phyloP scores from a whole-genome alignment of 2,329 filamentous ascomycete genomes.

The Scopulariopsis brevicaulis region DNA sequence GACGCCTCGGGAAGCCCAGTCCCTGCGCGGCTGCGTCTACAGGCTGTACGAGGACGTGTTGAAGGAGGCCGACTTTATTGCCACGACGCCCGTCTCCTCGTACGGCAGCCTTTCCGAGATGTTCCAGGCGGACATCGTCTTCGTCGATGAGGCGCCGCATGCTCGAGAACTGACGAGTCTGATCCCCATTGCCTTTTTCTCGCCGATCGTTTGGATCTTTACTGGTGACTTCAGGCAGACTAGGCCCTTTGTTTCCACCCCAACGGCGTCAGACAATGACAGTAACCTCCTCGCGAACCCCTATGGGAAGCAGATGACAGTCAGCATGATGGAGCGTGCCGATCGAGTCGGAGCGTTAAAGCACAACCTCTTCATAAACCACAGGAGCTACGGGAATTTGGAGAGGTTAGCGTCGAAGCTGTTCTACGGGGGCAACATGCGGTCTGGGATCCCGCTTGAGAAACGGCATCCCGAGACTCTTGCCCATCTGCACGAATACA shows the following conservation, averaged over 20 bases:
- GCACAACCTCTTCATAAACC: conserved; percentile 22
- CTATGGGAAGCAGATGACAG: conserved; percentile 17
- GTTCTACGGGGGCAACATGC: conserved; percentile 28
- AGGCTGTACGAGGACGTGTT: conserved; percentile 26
- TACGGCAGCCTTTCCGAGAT: conserved; percentile 27
- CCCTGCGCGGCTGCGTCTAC: conserved; percentile 18
- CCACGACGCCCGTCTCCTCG: conserved; percentile 32
- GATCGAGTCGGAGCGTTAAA: conserved; percentile 18
- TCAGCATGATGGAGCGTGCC: conserved; percentile 27
- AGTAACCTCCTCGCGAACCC: conserved; percentile 16
- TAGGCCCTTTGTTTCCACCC: conserved; percentile 25
- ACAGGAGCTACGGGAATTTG: conserved; percentile 23
- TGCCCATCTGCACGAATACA: conserved; percentile 12
- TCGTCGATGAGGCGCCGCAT: conserved; percentile 61
- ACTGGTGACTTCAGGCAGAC: conserved; percentile 33
- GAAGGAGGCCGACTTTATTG: conserved; percentile 27
- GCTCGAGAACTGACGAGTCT: conserved; percentile 31
- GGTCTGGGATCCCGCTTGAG: conserved; percentile 14
- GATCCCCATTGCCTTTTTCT: conserved; percentile 30
- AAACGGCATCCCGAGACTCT: conserved; percentile 16
- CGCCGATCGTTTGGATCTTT: conserved; percentile 30
- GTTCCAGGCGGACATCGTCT: conserved; percentile 72
- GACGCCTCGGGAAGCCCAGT: conserved; percentile 14
- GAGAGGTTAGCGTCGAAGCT: conserved; percentile 27
- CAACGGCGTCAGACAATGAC: neutral